Percentiles rank a stretch among this genome's conserved stretches.
Conservation (phyloP, 177 flowering plant genomes). For the Vitis hybrid region DNA sequence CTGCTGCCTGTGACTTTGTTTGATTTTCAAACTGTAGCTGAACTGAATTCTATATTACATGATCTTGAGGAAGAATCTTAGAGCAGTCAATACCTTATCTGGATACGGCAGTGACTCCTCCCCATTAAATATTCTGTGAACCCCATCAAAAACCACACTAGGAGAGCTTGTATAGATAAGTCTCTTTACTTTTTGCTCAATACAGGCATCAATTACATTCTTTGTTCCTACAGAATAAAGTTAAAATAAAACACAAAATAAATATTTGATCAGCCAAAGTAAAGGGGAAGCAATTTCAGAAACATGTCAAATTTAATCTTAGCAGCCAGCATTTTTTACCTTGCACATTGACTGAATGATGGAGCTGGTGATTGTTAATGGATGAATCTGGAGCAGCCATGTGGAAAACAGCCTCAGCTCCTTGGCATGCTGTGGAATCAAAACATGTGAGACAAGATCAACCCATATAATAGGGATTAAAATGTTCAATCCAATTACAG, state of each 20-base stretch:
- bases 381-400: conserved; percentile 99
- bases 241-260: conserved; percentile 9
- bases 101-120: conserved; percentile 86
- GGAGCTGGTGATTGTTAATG: conserved; percentile 79
- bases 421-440: conserved; percentile 55
- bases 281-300: background rate
- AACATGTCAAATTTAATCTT: background rate
- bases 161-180: conserved; percentile 94
- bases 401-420: conserved; percentile 90
- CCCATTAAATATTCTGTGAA: conserved; percentile 70
- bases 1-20: background rate
- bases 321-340: conserved; percentile 36
- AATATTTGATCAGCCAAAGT: background rate
- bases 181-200: conserved; percentile 73
- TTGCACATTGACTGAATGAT: conserved; percentile 86
- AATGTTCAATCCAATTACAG: background rate
- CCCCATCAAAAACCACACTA: conserved; percentile 96
- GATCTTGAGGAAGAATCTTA: background rate
- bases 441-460: background rate
- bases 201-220: conserved; percentile 87
- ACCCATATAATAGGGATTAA: background rate
- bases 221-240: conserved; percentile 56
- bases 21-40: background rate
- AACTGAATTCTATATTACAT: background rate
- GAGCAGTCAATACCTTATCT: conserved; percentile 46